phyloP scores from a whole-genome alignment of 805 yeast genomes.

The Lipomyces oligophaga region DNA sequence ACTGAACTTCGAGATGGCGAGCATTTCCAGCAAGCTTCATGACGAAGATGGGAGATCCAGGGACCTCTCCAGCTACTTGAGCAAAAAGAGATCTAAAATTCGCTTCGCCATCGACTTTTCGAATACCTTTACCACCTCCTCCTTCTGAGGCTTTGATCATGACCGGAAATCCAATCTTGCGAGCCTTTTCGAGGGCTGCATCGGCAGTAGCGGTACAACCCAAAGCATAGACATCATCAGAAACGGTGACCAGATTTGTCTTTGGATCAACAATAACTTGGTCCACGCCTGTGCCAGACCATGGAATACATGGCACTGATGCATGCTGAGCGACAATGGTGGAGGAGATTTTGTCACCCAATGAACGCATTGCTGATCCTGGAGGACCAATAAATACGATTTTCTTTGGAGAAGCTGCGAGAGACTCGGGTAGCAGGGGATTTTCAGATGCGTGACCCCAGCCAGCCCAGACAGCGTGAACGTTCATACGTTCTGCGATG shows the following conservation, averaged over 20 bases:
- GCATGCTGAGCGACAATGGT: slow-evolving; percentile 99
- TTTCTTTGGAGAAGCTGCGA: slow-evolving; percentile 88
- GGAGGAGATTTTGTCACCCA: slow-evolving; percentile 96
- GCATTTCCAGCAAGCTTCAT: slow-evolving; percentile 98
- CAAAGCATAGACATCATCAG: slow-evolving; percentile 73
- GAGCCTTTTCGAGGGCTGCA: slow-evolving; percentile 84
- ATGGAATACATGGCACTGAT: slow-evolving; percentile 95
- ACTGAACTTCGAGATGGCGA: slow-evolving; percentile 96
- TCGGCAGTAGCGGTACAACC: slow-evolving; percentile 87
- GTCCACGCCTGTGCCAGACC: slow-evolving; percentile 98
- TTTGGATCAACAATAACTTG: slow-evolving; percentile 64
- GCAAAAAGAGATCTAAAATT: slow-evolving; percentile 73
- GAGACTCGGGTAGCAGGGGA: slow-evolving; percentile 86
- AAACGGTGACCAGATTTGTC: slow-evolving; percentile 82
- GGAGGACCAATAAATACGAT: slow-evolving; percentile 98
- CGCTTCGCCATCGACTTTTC: slow-evolving; percentile 84
- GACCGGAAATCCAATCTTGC: slow-evolving; percentile 90
- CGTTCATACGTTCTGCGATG: slow-evolving; percentile 92
- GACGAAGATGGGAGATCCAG: slow-evolving; percentile 97
- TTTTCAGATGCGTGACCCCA: slow-evolving; percentile 99
- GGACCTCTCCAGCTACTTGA: slow-evolving; percentile 96
- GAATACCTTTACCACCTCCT: slow-evolving; percentile 99
- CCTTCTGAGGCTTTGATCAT: slow-evolving; percentile 99
- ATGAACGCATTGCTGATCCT: slow-evolving; percentile 98
- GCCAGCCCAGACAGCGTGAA: slow-evolving; percentile 99